These are phyloP conservation scores for Voacanga thouarsii DNA, from an alignment of 257 asterid species.

Conservation along the genomic window DNA sequence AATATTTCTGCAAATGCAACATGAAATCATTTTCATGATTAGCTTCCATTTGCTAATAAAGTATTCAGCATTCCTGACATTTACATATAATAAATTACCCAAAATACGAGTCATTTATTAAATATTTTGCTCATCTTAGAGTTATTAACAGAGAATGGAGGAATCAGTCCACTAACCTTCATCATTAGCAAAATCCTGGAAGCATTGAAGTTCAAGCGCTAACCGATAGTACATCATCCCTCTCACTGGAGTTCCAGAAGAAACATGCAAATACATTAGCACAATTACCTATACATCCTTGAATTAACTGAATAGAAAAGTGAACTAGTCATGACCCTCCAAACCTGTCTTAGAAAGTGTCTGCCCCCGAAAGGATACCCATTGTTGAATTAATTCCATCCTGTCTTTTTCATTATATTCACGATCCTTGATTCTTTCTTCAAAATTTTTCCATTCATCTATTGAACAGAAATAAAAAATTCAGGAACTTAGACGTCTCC, in stretches of 20 bases:
- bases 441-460: slow-evolving; percentile 93
- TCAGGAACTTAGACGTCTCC: background rate
- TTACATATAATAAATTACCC: background rate
- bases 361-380: slow-evolving; percentile 99
- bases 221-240: slow-evolving; percentile 98
- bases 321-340: slow-evolving; percentile 8
- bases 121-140: background rate
- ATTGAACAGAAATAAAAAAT: slow-evolving; percentile 18
- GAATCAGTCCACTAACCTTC: slow-evolving; percentile 52
- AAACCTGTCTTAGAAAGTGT: slow-evolving; percentile 97
- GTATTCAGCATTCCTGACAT: background rate
- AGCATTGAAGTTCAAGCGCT: slow-evolving; percentile 92
- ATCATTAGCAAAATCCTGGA: slow-evolving; percentile 84
- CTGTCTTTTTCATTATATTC: slow-evolving; percentile 39
- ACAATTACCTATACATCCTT: background rate
- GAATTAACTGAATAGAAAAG: slow-evolving; percentile 11
- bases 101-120: background rate
- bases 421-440: slow-evolving; percentile 61
- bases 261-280: background rate
- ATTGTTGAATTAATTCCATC: slow-evolving; percentile 65
- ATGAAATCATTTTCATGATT: slow-evolving; percentile 7
- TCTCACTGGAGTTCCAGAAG: slow-evolving; percentile 54
- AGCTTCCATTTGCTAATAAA: slow-evolving; percentile 9
- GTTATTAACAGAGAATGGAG: slow-evolving; percentile 14
- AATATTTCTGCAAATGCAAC: slow-evolving; percentile 56